Percentiles rank a stretch among this genome's conserved stretches.
Conservation (phyloP, 2,329 filamentous ascomycete genomes). For the Ophiostoma perfectum region DNA sequence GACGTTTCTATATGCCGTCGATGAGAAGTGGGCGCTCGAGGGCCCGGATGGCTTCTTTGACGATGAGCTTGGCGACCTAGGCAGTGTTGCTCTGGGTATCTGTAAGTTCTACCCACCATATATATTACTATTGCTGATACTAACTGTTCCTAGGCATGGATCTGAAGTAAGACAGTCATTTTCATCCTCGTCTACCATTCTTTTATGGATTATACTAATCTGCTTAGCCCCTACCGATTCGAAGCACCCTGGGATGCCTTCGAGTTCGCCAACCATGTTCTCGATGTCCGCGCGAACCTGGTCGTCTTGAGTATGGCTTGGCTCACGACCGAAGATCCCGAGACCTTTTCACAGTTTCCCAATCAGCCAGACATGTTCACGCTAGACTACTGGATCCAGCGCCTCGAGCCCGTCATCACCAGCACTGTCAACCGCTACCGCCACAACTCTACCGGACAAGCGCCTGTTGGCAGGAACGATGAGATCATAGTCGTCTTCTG, state of each 20-base stretch:
- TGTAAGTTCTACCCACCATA: no score
- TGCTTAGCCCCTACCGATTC: constrained; percentile 44
- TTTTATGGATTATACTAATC: constrained; percentile 22
- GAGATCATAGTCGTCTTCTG: constrained; percentile 65
- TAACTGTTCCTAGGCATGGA: no score
- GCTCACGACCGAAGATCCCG: constrained; percentile 55
- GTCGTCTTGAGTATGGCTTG: constrained; percentile 74
- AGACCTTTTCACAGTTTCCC: constrained; percentile 42
- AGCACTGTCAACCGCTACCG: no score
- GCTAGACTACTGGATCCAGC: constrained; percentile 66
- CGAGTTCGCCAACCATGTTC: constrained; percentile 52
- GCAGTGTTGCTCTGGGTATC: constrained; percentile 53
- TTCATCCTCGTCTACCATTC: constrained; percentile 26
- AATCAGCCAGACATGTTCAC: constrained; percentile 66
- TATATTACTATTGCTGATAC: no score
- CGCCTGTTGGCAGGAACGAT: no score
- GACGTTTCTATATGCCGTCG: constrained; percentile 52
- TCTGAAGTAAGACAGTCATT: constrained; percentile 56
- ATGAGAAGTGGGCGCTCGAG: constrained; percentile 58
- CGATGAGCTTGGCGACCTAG: constrained; percentile 43
- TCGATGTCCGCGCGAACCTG: constrained; percentile 52
- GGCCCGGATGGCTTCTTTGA: constrained; percentile 47
- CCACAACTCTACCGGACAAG: no score
- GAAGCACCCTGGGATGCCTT: constrained; percentile 45
- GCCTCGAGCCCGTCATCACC: constrained; percentile 63